Conservation (phyloP, 2,329 filamentous ascomycete species). For the Penicillium palitans region DNA sequence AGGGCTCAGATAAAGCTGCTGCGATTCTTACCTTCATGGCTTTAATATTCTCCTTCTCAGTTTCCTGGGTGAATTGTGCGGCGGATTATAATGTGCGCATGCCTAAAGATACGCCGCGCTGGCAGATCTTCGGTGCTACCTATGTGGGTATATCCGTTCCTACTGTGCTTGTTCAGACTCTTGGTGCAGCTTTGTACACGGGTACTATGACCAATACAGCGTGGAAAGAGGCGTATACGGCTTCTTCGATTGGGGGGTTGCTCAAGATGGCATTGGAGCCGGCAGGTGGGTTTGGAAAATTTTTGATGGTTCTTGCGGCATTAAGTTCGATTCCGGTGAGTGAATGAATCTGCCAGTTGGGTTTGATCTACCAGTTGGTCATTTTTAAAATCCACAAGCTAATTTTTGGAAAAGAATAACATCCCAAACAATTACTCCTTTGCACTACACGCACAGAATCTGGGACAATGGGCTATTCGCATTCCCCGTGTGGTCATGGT, state of each 20-base stretch:
- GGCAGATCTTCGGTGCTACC: constrained; percentile 34
- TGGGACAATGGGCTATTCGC: too few species aligned
- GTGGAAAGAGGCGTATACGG: constrained; percentile 32
- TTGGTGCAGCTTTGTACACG: constrained; percentile 37
- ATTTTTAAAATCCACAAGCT: neutral
- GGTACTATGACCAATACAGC: constrained; percentile 26
- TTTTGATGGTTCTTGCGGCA: constrained; percentile 36
- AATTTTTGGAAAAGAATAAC: constrained; percentile 31
- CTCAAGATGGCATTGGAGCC: constrained; percentile 35
- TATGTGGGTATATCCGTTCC: constrained; percentile 27
- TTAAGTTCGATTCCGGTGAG: constrained; percentile 36
- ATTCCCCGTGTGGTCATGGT: too few species aligned
- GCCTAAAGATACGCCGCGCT: constrained; percentile 18
- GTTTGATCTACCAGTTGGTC: neutral
- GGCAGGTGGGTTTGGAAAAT: constrained; percentile 38
- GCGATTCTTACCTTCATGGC: too few species aligned
- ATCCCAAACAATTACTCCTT: constrained; percentile 43
- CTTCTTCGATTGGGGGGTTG: constrained; percentile 33
- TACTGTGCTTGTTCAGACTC: constrained; percentile 34
- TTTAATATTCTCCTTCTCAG: too few species aligned
- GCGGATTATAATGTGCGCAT: too few species aligned
- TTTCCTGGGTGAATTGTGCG: too few species aligned
- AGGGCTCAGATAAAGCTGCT: too few species aligned
- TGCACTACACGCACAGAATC: constrained; percentile 13
- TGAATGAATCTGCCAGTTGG: neutral